A percentile compares a stretch with the other conserved stretches of the same genome.
Conservation (phyloP, 805 yeast genomes). For the Lipomyces sp. region DNA sequence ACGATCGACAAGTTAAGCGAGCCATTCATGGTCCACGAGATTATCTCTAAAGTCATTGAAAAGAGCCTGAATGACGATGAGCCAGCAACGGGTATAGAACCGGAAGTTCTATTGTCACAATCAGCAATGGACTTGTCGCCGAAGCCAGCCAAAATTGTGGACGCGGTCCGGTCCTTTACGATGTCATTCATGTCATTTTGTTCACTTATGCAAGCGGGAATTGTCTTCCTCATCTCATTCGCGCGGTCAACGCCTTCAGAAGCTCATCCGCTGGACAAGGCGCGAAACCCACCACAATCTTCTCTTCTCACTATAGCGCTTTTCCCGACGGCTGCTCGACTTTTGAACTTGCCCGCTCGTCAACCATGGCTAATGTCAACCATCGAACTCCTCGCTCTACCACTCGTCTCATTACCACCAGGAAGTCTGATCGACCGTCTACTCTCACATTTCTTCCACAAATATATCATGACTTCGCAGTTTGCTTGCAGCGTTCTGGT, state of each 20-base stretch:
- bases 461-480: conserved; percentile 29
- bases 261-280: neutral
- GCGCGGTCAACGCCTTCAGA: conserved; percentile 15
- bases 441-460: conserved; percentile 27
- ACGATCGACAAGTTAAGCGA: conserved; percentile 54
- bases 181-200: conserved; percentile 17
- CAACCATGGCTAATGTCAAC: conserved; percentile 38
- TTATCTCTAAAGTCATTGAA: conserved; percentile 44
- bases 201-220: conserved; percentile 26
- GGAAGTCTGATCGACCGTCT: conserved; percentile 33
- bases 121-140: neutral
- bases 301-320: conserved; percentile 35
- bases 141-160: neutral
- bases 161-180: conserved; percentile 5
- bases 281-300: conserved; percentile 8
- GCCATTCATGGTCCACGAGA: conserved; percentile 58
- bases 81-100: neutral
- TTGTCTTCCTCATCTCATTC: conserved; percentile 24
- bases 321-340: conserved; percentile 34
- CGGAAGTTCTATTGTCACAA: conserved; percentile 5
- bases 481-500: conserved; percentile 38
- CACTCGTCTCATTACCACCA: conserved; percentile 32
- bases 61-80: conserved; percentile 22
- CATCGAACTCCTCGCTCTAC: conserved; percentile 30
- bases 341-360: conserved; percentile 31